Evolutionary conservation across 2,329 filamentous ascomycete species (phyloP).

Genomic region (Beauveria bassiana): DNA sequence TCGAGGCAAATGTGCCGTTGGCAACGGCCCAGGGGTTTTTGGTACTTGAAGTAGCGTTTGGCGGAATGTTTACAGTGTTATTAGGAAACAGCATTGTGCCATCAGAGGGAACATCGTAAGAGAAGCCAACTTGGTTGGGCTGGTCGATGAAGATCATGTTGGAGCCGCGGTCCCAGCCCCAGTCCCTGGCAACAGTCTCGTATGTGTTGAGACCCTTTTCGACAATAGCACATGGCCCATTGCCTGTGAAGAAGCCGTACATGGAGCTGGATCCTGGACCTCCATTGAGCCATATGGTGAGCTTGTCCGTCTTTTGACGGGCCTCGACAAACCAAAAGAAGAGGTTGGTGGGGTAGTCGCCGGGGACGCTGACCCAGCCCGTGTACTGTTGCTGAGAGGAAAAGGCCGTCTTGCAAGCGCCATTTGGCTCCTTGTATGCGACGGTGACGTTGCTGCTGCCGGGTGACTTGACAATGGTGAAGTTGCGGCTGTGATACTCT

Average conservation of each 20-base stretch:
- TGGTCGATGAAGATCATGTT: slow-evolving; percentile 54
- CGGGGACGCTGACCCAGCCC: slow-evolving; percentile 60
- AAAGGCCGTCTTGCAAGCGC: slow-evolving; percentile 59
- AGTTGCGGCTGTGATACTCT: slow-evolving; percentile 27
- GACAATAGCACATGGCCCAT: slow-evolving; percentile 46
- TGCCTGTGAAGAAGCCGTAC: slow-evolving; percentile 55
- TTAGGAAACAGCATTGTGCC: slow-evolving; percentile 45
- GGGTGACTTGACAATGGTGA: slow-evolving; percentile 53
- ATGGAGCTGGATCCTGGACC: slow-evolving; percentile 59
- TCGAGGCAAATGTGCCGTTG: slow-evolving; percentile 60
- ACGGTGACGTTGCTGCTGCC: slow-evolving; percentile 57
- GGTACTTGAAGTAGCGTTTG: slow-evolving; percentile 14
- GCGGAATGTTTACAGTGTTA: slow-evolving; percentile 25
- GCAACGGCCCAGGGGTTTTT: slow-evolving; percentile 31
- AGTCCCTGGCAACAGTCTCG: slow-evolving; percentile 49
- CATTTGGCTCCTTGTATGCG: slow-evolving; percentile 54
- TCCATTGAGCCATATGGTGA: slow-evolving; percentile 59
- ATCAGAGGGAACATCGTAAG: slow-evolving; percentile 57
- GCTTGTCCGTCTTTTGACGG: slow-evolving; percentile 32
- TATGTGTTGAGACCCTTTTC: slow-evolving; percentile 40
- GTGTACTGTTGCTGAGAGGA: slow-evolving; percentile 59
- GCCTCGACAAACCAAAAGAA: slow-evolving; percentile 46
- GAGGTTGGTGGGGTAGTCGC: slow-evolving; percentile 41
- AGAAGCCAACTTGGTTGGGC: slow-evolving; percentile 64
- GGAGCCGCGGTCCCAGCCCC: slow-evolving; percentile 55